phyloP scores from a whole-genome alignment of 2,329 filamentous ascomycete genomes.

The Alternaria sp. region DNA sequence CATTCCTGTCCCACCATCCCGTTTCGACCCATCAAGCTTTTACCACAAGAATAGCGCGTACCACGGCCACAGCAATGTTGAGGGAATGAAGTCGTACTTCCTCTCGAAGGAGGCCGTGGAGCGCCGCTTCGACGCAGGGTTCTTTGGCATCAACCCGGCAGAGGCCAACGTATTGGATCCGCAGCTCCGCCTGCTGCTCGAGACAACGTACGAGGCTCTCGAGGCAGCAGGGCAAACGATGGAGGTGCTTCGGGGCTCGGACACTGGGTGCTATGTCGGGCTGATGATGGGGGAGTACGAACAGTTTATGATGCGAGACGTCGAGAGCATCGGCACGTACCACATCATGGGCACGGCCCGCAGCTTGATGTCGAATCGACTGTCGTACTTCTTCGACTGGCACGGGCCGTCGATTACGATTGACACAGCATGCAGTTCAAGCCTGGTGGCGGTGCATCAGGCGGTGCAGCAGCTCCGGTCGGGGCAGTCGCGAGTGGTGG shows the following conservation, averaged over 20 bases:
- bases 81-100: too few species aligned
- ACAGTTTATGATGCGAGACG: slow-evolving; percentile 33
- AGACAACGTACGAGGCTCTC: slow-evolving; percentile 52
- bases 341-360: too few species aligned
- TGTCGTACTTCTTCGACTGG: too few species aligned
- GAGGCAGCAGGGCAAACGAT: slow-evolving; percentile 50
- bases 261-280: slow-evolving; percentile 41
- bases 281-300: slow-evolving; percentile 38
- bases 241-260: slow-evolving; percentile 39
- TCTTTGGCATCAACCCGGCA: slow-evolving; percentile 41
- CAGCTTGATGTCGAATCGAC: too few species aligned
- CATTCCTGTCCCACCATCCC: not conserved
- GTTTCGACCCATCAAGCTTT: too few species aligned
- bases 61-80: too few species aligned
- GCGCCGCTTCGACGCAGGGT: slow-evolving; percentile 38
- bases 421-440: too few species aligned
- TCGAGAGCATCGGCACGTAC: slow-evolving; percentile 7
- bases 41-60: too few species aligned
- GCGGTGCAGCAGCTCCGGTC: too few species aligned
- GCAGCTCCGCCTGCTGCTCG: slow-evolving; percentile 46
- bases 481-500: too few species aligned
- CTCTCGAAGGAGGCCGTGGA: not conserved
- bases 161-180: slow-evolving; percentile 45
- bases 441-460: too few species aligned
- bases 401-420: too few species aligned